Conservation (phyloP, 129 eudicot species). For the Escallonia rubra region DNA sequence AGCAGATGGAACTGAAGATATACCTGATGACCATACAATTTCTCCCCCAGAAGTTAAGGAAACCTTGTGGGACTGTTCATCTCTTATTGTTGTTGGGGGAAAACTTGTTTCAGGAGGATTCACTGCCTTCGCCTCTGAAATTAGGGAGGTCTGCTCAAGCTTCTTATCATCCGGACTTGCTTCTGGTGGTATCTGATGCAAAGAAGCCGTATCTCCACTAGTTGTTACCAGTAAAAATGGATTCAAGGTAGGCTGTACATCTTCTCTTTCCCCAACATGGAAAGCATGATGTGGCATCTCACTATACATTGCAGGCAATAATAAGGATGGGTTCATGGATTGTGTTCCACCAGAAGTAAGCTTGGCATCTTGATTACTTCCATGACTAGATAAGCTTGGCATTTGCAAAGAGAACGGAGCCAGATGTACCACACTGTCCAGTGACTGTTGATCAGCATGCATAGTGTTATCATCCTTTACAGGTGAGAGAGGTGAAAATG, state of each 20-base stretch:
- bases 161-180: slow-evolving; percentile 11
- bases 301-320: slow-evolving; percentile 1
- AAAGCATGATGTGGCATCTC: slow-evolving; percentile 9
- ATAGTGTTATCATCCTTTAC: slow-evolving; percentile 14
- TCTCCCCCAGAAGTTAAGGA: slow-evolving; percentile 30
- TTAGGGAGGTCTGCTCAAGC: slow-evolving; percentile 18
- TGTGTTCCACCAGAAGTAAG: slow-evolving; percentile 4
- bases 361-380: neutral
- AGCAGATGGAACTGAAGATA: slow-evolving; percentile 12
- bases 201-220: slow-evolving; percentile 11
- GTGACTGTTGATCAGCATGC: slow-evolving; percentile 9
- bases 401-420: slow-evolving; percentile 9
- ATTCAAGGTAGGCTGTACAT: slow-evolving; percentile 3
- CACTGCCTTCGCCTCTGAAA: slow-evolving; percentile 19
- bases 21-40: slow-evolving; percentile 21
- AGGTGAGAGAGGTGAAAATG: slow-evolving; percentile 10
- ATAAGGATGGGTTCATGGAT: neutral
- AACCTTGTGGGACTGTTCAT: slow-evolving; percentile 24
- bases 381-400: neutral
- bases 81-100: slow-evolving; percentile 21
- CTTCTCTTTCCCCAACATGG: slow-evolving; percentile 5
- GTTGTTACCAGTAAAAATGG: neutral
- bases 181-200: slow-evolving; percentile 13
- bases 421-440: neutral
- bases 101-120: slow-evolving; percentile 15